Evolutionary conservation across 2,329 filamentous ascomycete species (phyloP).

Genomic region (Leptosphaerulina australis): DNA sequence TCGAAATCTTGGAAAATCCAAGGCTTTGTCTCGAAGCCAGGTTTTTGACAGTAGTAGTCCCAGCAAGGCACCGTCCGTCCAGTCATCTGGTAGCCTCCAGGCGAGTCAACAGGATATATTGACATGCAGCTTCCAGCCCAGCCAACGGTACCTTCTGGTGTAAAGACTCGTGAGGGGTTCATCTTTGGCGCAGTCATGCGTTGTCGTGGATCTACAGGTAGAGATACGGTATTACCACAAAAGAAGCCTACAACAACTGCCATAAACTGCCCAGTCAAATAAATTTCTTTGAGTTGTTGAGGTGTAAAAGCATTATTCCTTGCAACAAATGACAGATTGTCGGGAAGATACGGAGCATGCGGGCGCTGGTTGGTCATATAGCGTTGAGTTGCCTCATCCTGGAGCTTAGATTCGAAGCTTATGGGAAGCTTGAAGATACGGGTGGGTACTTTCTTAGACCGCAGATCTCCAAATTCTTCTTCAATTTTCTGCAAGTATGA

Average conservation of each 20-base stretch:
- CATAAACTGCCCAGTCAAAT: slow-evolving; percentile 58
- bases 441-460: slow-evolving; percentile 50
- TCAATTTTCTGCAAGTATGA: slow-evolving; percentile 50
- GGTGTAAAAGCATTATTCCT: slow-evolving; percentile 61
- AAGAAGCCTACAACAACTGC: slow-evolving; percentile 63
- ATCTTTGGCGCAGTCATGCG: slow-evolving; percentile 62
- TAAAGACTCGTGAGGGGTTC: slow-evolving; percentile 63
- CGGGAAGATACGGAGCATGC: slow-evolving; percentile 66
- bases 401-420: slow-evolving; percentile 51
- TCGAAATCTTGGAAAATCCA: slow-evolving; percentile 66
- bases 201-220: slow-evolving; percentile 61
- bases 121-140: slow-evolving; percentile 63
- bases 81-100: slow-evolving; percentile 63
- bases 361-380: slow-evolving; percentile 68
- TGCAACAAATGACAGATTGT: slow-evolving; percentile 64
- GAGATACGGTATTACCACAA: slow-evolving; percentile 58
- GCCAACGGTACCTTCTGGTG: slow-evolving; percentile 61
- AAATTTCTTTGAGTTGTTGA: slow-evolving; percentile 58
- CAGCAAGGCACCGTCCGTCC: slow-evolving; percentile 61
- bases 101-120: slow-evolving; percentile 63
- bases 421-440: slow-evolving; percentile 53
- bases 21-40: slow-evolving; percentile 55
- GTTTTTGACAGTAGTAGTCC: slow-evolving; percentile 60
- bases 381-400: slow-evolving; percentile 61
- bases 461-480: slow-evolving; percentile 51